phyloP scores from a whole-genome alignment of 148 eudicot species.

The Rhododendron griersonianum region DNA sequence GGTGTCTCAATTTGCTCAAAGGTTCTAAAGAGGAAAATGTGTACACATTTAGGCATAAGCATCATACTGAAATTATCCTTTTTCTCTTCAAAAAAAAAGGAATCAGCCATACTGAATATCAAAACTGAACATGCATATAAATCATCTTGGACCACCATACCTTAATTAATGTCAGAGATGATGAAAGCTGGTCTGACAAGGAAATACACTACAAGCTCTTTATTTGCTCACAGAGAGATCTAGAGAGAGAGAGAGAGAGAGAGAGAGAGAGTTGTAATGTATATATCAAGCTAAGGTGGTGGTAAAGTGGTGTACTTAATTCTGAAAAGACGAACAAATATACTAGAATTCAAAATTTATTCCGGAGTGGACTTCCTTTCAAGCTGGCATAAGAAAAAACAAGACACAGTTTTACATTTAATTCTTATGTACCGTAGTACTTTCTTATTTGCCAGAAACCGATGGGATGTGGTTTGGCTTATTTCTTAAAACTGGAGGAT shows the following conservation, averaged over 20 bases:
- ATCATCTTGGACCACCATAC: not conserved
- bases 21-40: not conserved
- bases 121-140: not conserved
- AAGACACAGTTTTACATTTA: too few relatives aligned
- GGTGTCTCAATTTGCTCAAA: not conserved
- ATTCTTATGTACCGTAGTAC: too few relatives aligned
- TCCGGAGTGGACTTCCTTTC: too few relatives aligned
- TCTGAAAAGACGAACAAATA: too few relatives aligned
- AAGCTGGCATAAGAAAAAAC: too few relatives aligned
- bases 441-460: too few relatives aligned
- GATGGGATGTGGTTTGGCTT: too few relatives aligned
- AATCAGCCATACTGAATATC: too few relatives aligned
- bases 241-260: too few relatives aligned
- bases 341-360: too few relatives aligned
- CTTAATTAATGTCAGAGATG: conserved; percentile 13
- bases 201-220: not conserved
- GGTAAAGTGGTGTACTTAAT: too few relatives aligned
- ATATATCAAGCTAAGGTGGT: not conserved
- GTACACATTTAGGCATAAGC: not conserved
- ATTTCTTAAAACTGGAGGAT: too few relatives aligned
- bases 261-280: not conserved
- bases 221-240: not conserved
- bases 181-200: not conserved
- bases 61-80: not conserved
- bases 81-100: not conserved